phyloP scores from a whole-genome alignment of 2,329 filamentous ascomycete genomes.

The Ambrosiella beaveri region DNA sequence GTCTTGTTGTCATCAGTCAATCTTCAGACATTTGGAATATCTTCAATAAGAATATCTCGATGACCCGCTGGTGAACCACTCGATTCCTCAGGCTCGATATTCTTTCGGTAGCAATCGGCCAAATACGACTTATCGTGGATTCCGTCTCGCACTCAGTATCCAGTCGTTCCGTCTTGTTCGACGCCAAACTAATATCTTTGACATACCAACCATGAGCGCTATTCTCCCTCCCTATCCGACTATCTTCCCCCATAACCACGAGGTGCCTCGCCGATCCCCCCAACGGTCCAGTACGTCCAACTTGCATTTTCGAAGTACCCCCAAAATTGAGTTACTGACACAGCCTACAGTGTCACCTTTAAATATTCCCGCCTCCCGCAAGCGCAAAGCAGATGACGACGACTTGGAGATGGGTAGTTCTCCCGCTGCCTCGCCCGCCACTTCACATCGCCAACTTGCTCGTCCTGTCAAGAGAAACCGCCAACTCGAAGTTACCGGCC shows the following conservation, averaged over 20 bases:
- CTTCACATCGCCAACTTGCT: conserved; percentile 49
- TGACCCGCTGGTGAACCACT: neutral
- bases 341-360: conserved; percentile 25
- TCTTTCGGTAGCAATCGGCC: neutral
- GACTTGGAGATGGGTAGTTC: conserved; percentile 89
- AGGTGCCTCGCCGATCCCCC: conserved; percentile 37
- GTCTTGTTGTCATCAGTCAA: neutral
- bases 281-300: conserved; percentile 35
- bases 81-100: neutral
- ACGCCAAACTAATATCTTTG: neutral
- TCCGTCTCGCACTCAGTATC: neutral
- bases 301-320: neutral
- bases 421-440: conserved; percentile 63
- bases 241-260: conserved; percentile 41
- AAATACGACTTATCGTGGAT: conserved; percentile 2
- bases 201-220: conserved; percentile 39
- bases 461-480: conserved; percentile 47
- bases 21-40: neutral
- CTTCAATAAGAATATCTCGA: neutral
- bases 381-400: conserved; percentile 73
- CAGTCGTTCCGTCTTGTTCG: neutral
- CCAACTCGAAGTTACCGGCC: conserved; percentile 46
- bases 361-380: conserved; percentile 37
- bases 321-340: neutral
- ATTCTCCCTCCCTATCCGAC: conserved; percentile 37